Evolutionary conservation across 1,284 basidiomycete species (phyloP), one percentile per base, ranked within the genome.

Genomic region (Xerocomus amazonicus): DNA sequence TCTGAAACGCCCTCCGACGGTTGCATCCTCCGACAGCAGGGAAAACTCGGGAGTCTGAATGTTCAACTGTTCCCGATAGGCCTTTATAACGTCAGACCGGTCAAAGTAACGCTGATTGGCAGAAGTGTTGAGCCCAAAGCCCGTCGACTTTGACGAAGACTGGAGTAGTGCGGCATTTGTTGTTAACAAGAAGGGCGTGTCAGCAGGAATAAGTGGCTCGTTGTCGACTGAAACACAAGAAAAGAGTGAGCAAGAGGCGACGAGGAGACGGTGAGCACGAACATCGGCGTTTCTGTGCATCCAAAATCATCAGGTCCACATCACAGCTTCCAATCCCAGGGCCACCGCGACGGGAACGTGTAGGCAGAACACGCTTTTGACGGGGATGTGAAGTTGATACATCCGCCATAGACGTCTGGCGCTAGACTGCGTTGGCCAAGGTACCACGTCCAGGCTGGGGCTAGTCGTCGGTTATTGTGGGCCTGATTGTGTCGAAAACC

Each of bases 231-330:
- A 23, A 29, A 27, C 34, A 39, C 14, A 7, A n/a, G 1, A 31
- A 39, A 41, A 47, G 34, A 29, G 45, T 64, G 62, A 67, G 55
- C 31, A 47, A 39, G 47, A 46, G 48, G 38, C 51, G 55, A 49
- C 45, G 45, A 52, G 44, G 43, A 36, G 48, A 48, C 27, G 8
- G 38, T 50, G 56, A 48, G 47, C 33, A 81, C 89, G 66, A 69
- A 93, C 91, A 77, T 74, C 78, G 82, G 61, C 88, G 80, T 67
- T 82, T 81, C 60, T 89, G 77, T 59, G 84, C 87, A 60, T 93
- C 90, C 54, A 92, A 69, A 63, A 95, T 87, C 81, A 91, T 85
- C 53, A 83, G 65, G 72, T 95, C 92, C 27, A 86, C 71, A 56
- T 92, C 88, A 63, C 82, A 83, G 54, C 68, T 81, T 50, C 88